phyloP scores from a whole-genome alignment of 345 rosid genomes.

The Pugionium dolabratum region DNA sequence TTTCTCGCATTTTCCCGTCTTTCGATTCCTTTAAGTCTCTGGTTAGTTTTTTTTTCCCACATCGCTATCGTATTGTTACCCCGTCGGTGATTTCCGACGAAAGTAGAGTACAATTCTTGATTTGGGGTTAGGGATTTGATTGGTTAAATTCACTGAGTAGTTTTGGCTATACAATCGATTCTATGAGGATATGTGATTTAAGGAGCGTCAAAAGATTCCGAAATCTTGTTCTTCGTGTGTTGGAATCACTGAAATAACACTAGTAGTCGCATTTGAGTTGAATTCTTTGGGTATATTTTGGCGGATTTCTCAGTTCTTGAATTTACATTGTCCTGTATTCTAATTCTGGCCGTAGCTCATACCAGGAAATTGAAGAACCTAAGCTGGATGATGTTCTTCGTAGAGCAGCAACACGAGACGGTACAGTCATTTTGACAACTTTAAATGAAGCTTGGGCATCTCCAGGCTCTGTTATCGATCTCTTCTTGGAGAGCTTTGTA shows the following conservation, averaged over 20 bases:
- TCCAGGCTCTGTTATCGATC: constrained; percentile 62
- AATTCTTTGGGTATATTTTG: background rate
- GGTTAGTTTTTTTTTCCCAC: constrained; percentile 8
- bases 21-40: constrained; percentile 12
- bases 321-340: background rate
- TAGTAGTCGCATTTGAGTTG: background rate
- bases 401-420: constrained; percentile 57
- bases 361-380: constrained; percentile 38
- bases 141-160: background rate
- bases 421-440: constrained; percentile 76
- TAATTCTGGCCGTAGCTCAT: background rate
- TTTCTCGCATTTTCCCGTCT: no score
- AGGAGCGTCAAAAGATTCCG: background rate
- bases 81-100: background rate
- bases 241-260: no score
- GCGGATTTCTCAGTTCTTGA: background rate
- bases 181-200: background rate
- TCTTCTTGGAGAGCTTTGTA: constrained; percentile 75
- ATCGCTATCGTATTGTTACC: background rate
- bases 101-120: constrained; percentile 4
- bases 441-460: constrained; percentile 86
- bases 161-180: background rate
- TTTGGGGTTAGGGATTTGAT: constrained; percentile 15
- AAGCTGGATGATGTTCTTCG: constrained; percentile 60
- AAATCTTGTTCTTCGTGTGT: background rate